These are phyloP conservation scores for Stagonosporopsis vannaccii DNA, from an alignment of 2,329 filamentous ascomycete genomes.

Conservation along the genomic window DNA sequence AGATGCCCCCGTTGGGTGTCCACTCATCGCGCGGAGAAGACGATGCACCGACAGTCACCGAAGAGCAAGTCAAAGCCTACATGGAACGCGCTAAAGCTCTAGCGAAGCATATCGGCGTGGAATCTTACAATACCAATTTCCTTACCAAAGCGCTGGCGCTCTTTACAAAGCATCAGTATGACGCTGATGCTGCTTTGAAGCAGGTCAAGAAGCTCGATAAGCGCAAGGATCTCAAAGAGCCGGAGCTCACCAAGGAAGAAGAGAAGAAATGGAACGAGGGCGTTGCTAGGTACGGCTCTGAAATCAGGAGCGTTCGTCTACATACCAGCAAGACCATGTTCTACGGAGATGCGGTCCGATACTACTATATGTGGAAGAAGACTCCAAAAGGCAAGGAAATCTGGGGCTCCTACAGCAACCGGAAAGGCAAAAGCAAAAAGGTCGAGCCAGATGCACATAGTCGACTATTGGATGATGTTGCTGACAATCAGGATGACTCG, in stretches of 20 bases:
- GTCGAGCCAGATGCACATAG: slow-evolving; percentile 62
- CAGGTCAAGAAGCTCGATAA: slow-evolving; percentile 73
- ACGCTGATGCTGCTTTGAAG: slow-evolving; percentile 73
- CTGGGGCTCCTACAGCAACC: slow-evolving; percentile 86
- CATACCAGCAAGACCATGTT: slow-evolving; percentile 81
- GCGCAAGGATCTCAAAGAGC: slow-evolving; percentile 79
- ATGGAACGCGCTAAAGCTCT: slow-evolving; percentile 73
- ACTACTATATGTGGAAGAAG: slow-evolving; percentile 99
- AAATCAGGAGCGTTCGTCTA: slow-evolving; percentile 81
- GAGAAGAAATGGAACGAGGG: slow-evolving; percentile 91
- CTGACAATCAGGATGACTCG: slow-evolving; percentile 91
- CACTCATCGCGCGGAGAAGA: slow-evolving; percentile 57
- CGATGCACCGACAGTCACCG: slow-evolving; percentile 52
- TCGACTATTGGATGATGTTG: slow-evolving; percentile 89
- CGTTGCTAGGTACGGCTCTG: slow-evolving; percentile 88
- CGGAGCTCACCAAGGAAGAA: slow-evolving; percentile 78
- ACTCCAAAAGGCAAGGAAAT: slow-evolving; percentile 82
- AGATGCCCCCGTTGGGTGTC: slow-evolving; percentile 67
- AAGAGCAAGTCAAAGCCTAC: slow-evolving; percentile 75
- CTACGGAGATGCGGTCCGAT: slow-evolving; percentile 83
- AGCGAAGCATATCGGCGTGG: slow-evolving; percentile 72
- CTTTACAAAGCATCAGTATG: slow-evolving; percentile 75
- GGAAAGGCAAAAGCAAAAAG: slow-evolving; percentile 89
- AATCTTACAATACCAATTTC: slow-evolving; percentile 81
- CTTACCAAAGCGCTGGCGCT: slow-evolving; percentile 82